These are phyloP conservation scores for Trichoderma pleuroti DNA, from an alignment of 2,329 filamentous ascomycete genomes.

Conservation along the genomic window DNA sequence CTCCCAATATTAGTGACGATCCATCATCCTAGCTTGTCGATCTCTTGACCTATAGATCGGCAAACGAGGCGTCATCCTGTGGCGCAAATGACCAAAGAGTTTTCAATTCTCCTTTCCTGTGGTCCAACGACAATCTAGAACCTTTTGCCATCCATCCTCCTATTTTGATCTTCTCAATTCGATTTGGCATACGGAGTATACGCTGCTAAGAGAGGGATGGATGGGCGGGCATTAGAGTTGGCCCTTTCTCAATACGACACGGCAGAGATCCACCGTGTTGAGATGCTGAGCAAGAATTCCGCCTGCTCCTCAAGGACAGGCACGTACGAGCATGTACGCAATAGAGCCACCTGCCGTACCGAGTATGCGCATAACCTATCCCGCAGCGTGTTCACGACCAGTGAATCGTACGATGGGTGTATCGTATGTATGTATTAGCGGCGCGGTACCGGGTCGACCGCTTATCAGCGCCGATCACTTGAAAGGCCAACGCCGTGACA, in stretches of 20 bases:
- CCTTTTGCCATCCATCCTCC: not conserved
- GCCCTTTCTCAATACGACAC: not conserved
- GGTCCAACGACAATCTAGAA: not conserved
- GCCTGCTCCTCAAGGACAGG: not conserved
- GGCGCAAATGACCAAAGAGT: not conserved
- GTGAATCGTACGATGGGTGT: slow-evolving; percentile 8
- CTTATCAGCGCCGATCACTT: slow-evolving; percentile 9
- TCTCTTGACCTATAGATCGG: slow-evolving; percentile 1
- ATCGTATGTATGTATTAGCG: not conserved
- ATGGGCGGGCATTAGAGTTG: not conserved
- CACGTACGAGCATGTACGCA: not conserved
- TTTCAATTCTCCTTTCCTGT: not conserved
- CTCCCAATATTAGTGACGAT: slow-evolving; percentile 10
- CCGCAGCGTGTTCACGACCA: not conserved
- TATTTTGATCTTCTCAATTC: not conserved
- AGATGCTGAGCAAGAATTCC: not conserved
- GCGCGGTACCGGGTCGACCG: slow-evolving; percentile 1
- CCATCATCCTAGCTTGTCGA: slow-evolving; percentile 8
- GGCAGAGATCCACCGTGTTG: not conserved
- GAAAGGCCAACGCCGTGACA: slow-evolving; percentile 2
- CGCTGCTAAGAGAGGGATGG: not conserved
- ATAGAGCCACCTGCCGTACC: not conserved
- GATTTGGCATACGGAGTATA: not conserved
- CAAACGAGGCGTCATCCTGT: slow-evolving; percentile 12
- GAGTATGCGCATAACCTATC: not conserved